Evolutionary conservation across 2,329 filamentous ascomycete genomes (phyloP).

Genomic region (Monosporascus sp.): DNA sequence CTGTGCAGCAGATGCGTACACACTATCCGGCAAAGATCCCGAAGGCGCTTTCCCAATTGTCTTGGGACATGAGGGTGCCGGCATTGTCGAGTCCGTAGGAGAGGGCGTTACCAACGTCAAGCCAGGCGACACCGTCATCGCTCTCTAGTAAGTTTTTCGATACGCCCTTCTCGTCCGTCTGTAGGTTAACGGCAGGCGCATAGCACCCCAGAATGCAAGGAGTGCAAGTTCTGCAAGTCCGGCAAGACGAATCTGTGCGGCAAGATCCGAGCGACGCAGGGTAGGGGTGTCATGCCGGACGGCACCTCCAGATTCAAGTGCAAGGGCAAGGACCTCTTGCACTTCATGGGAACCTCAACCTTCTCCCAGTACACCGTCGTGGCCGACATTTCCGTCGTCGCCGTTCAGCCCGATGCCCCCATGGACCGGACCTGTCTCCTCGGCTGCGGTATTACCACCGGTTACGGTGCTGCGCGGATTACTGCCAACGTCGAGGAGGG

Average conservation of each 20-base stretch:
- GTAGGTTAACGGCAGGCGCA: slow-evolving; percentile 9
- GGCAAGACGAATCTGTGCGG: slow-evolving; percentile 99
- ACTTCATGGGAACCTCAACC: slow-evolving; percentile 99
- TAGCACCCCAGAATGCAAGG: slow-evolving; percentile 91
- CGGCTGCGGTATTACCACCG: slow-evolving; percentile 97
- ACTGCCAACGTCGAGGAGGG: slow-evolving; percentile 90
- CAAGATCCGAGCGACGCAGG: slow-evolving; percentile 97
- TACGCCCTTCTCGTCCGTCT: slow-evolving; percentile 1
- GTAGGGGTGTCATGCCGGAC: slow-evolving; percentile 94
- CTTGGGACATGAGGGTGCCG: slow-evolving; percentile 85
- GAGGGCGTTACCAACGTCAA: slow-evolving; percentile 95
- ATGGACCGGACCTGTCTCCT: slow-evolving; percentile 96
- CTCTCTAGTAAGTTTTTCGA: slow-evolving; percentile 63
- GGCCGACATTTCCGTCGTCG: slow-evolving; percentile 95
- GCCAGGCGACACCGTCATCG: slow-evolving; percentile 84
- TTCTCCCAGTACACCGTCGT: slow-evolving; percentile 99
- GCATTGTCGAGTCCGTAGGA: slow-evolving; percentile 87
- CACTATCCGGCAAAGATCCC: slow-evolving; percentile 90
- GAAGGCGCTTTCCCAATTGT: slow-evolving; percentile 91
- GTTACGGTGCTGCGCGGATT: slow-evolving; percentile 91
- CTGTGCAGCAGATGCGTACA: slow-evolving; percentile 70
- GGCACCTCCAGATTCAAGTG: slow-evolving; percentile 91
- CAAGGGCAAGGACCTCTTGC: slow-evolving; percentile 90
- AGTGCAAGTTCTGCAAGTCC: slow-evolving; percentile 99
- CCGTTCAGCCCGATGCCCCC: slow-evolving; percentile 81